Conservation (phyloP, 177 flowering plant species). For the Vitis hybrid region DNA sequence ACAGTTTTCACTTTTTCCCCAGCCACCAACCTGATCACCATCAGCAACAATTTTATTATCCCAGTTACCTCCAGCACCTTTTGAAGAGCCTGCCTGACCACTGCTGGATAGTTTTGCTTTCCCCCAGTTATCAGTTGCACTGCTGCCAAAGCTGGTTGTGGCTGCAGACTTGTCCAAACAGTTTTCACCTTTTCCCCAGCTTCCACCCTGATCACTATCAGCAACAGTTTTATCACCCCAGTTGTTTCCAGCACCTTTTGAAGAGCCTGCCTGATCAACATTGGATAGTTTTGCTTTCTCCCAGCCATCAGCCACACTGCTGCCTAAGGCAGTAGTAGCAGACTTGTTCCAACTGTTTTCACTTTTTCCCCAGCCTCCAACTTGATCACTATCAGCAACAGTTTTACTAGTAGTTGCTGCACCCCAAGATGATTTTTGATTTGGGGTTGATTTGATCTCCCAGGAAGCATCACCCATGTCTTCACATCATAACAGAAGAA, state of each 20-base stretch:
- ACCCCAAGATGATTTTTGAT: conserved; percentile 40
- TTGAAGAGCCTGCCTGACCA: no score
- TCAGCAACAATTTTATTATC: conserved; percentile 5
- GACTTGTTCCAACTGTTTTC: conserved; percentile 27
- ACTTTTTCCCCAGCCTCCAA: conserved; percentile 25
- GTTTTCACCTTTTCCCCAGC: conserved; percentile 15
- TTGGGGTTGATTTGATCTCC: conserved; percentile 26
- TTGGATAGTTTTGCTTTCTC: conserved; percentile 11
- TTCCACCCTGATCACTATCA: conserved; percentile 11
- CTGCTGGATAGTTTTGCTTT: no score
- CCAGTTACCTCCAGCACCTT: no score
- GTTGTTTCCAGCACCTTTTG: conserved; percentile 5
- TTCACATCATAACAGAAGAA: conserved; percentile 6
- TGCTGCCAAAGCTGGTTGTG: no score
- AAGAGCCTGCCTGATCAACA: conserved; percentile 19
- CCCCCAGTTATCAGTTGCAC: no score
- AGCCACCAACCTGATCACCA: conserved; percentile 20
- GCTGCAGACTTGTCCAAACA: neutral
- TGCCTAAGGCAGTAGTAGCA: conserved; percentile 14
- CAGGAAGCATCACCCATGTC: conserved; percentile 43
- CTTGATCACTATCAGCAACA: conserved; percentile 3
- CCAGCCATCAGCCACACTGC: conserved; percentile 30
- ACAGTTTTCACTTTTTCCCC: conserved; percentile 22
- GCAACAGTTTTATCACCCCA: conserved; percentile 21
- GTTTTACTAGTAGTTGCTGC: conserved; percentile 11